Evolutionary conservation across 768 basidiomycete species (phyloP).

Genomic region (Lactarius hatsudake): DNA sequence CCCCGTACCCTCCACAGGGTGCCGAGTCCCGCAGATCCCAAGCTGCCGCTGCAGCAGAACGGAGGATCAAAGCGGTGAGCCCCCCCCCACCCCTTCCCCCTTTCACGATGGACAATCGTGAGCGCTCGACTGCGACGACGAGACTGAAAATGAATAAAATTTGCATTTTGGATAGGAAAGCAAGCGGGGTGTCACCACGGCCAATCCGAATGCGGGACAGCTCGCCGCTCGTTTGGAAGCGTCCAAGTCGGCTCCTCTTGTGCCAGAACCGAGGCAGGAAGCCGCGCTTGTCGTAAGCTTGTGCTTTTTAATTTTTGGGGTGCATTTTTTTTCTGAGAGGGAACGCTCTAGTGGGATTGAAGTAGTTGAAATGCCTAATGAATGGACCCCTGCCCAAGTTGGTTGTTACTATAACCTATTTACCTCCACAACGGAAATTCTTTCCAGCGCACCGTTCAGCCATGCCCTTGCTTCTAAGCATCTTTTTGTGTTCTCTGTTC

Average conservation of each 20-base stretch:
- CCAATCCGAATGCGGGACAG: conserved; percentile 46
- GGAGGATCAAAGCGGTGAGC: conserved; percentile 36
- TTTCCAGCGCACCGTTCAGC: conserved; percentile 11
- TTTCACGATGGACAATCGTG: neutral
- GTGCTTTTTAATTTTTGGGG: conserved; percentile 25
- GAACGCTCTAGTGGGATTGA: conserved; percentile 45
- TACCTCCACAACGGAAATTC: conserved; percentile 19
- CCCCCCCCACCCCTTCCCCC: neutral
- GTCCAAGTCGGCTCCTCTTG: conserved; percentile 37
- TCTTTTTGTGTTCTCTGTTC: conserved; percentile 17
- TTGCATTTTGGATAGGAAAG: conserved; percentile 34
- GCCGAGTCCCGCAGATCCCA: conserved; percentile 29
- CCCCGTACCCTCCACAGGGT: neutral
- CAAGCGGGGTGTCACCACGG: conserved; percentile 42
- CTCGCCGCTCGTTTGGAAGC: conserved; percentile 44
- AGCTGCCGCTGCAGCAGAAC: conserved; percentile 39
- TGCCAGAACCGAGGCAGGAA: conserved; percentile 41
- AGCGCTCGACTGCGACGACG: neutral
- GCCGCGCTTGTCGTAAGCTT: conserved; percentile 45
- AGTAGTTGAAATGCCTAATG: conserved; percentile 17
- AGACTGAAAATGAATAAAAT: conserved; percentile 4
- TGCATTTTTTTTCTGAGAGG: conserved; percentile 31
- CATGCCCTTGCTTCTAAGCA: conserved; percentile 9
- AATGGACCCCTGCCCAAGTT: neutral
- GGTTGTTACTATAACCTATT: conserved; percentile 17